Conservation (phyloP, 108 stramenopile genomes). For the Phaeodactylum tricornutum region DNA sequence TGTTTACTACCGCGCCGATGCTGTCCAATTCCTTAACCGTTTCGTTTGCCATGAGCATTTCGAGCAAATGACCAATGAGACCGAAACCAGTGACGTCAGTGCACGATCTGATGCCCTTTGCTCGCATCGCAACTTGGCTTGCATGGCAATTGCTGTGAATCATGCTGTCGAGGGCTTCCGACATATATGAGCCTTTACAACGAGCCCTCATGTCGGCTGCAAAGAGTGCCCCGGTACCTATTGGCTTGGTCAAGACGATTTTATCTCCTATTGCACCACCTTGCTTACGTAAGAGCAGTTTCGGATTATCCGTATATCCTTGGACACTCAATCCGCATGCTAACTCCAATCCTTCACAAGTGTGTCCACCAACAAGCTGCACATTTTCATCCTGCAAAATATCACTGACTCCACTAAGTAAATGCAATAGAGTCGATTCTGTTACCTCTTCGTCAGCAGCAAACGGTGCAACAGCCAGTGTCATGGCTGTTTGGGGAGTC, state of each 20-base stretch:
- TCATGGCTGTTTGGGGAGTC: conserved; percentile 29
- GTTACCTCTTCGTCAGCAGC: conserved; percentile 18
- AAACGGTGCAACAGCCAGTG: conserved; percentile 28
- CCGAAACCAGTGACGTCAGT: conserved; percentile 74
- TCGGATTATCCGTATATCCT: too few relatives aligned
- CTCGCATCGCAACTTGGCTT: conserved; percentile 10
- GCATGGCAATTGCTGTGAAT: conserved; percentile 8
- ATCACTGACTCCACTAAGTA: conserved; percentile 36
- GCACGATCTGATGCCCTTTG: conserved; percentile 10
- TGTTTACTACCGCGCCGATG: conserved; percentile 13
- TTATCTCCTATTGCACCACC: too few relatives aligned
- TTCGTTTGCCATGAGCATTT: conserved; percentile 35
- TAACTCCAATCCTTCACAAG: conserved; percentile 50
- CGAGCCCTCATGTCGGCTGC: too few relatives aligned
- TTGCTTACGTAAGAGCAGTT: too few relatives aligned
- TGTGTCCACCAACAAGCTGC: conserved; percentile 58
- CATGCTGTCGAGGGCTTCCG: conserved; percentile 13
- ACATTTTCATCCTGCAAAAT: conserved; percentile 31
- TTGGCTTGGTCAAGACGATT: too few relatives aligned
- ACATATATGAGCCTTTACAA: conserved; percentile 13
- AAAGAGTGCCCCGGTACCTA: too few relatives aligned
- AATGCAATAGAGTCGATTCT: conserved; percentile 30
- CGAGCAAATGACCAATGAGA: conserved; percentile 43
- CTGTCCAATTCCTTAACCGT: not conserved
- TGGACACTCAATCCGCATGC: conserved; percentile 50